phyloP scores from a whole-genome alignment of 495 filamentous ascomycete species.

The Patellaria atrata region DNA sequence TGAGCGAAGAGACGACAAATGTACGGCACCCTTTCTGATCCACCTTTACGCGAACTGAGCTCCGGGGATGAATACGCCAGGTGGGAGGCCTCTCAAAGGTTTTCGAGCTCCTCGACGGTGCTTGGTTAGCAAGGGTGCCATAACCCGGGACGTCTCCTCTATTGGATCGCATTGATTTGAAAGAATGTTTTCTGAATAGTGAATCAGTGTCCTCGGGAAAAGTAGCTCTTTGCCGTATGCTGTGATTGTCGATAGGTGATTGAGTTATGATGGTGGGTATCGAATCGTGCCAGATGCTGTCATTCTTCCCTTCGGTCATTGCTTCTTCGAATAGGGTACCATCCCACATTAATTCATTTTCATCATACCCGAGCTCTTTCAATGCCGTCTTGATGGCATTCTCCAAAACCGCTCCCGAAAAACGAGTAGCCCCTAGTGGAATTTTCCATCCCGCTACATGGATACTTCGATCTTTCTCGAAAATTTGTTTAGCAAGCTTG shows the following conservation, averaged over 20 bases:
- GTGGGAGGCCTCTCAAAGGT: slow-evolving; percentile 11
- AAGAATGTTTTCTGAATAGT: too few relatives aligned
- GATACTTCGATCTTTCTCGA: slow-evolving; percentile 24
- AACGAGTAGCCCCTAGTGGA: slow-evolving; percentile 16
- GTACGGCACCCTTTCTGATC: slow-evolving; percentile 18
- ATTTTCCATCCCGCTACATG: slow-evolving; percentile 24
- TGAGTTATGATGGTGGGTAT: slow-evolving; percentile 11
- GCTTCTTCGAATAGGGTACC: slow-evolving; percentile 21
- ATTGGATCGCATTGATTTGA: too few relatives aligned
- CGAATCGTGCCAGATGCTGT: slow-evolving; percentile 19
- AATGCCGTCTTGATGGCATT: slow-evolving; percentile 21
- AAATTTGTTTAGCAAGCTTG: slow-evolving; percentile 19
- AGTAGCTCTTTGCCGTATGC: neutral
- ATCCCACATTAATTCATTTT: slow-evolving; percentile 25
- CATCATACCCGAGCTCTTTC: slow-evolving; percentile 17
- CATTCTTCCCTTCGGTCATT: slow-evolving; percentile 14
- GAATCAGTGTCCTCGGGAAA: neutral
- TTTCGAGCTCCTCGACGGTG: neutral
- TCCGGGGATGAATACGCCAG: slow-evolving; percentile 16
- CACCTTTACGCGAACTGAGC: slow-evolving; percentile 16
- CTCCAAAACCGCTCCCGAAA: slow-evolving; percentile 20
- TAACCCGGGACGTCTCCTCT: too few relatives aligned
- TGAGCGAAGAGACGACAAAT: slow-evolving; percentile 21
- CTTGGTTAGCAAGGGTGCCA: too few relatives aligned
- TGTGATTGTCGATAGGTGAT: slow-evolving; percentile 4